Percentiles rank a stretch among this genome's conserved stretches.
These are phyloP conservation scores for Hibiscus trionum DNA, from an alignment of 345 rosid species.

Conservation along the genomic window DNA sequence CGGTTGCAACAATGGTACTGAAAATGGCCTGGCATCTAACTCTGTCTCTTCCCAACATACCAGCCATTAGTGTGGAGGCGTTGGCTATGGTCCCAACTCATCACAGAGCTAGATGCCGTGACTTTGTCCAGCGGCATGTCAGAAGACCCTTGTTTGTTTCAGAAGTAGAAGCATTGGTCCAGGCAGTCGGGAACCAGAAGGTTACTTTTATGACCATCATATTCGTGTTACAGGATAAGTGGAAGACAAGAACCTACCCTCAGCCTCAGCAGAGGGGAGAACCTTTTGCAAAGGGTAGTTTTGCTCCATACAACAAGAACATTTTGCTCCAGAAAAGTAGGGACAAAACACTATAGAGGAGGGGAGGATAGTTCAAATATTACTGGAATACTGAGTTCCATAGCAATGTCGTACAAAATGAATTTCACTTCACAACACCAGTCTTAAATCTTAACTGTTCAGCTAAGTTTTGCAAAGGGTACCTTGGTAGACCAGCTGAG, in stretches of 20 bases:
- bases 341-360: no score
- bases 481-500: background rate
- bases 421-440: background rate
- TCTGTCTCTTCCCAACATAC: slow-evolving; percentile 3
- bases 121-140: slow-evolving; percentile 19
- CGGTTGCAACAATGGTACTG: background rate
- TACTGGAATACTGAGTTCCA: background rate
- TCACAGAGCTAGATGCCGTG: slow-evolving; percentile 12
- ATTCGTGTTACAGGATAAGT: slow-evolving; percentile 21
- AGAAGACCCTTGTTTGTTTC: slow-evolving; percentile 27
- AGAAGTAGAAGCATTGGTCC: slow-evolving; percentile 27
- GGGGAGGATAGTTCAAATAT: background rate
- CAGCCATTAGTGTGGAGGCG: slow-evolving; percentile 16
- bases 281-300: background rate
- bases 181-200: slow-evolving; percentile 34
- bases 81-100: slow-evolving; percentile 21
- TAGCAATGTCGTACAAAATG: background rate
- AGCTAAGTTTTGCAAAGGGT: background rate
- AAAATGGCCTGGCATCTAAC: background rate
- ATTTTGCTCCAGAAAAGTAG: no score
- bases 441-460: background rate
- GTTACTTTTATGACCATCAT: background rate
- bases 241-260: slow-evolving; percentile 31
- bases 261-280: slow-evolving; percentile 34
- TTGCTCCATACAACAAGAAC: no score